Evolutionary conservation across 306 rosid species (phyloP).

Genomic region (Cicer yamashitae): DNA sequence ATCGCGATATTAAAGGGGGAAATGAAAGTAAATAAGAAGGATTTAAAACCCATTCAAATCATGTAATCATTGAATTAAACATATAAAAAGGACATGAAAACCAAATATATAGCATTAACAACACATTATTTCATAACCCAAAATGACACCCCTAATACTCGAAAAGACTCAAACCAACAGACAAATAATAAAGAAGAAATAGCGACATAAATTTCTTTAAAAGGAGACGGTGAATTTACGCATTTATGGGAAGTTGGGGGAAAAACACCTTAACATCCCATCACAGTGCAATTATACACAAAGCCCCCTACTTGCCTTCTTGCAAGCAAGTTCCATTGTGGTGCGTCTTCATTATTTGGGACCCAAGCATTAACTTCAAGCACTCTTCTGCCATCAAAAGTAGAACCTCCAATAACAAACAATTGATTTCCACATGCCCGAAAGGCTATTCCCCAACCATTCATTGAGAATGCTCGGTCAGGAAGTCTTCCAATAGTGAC

Average conservation of each 20-base stretch:
- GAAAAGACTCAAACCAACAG: no score
- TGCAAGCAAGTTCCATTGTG: constrained; percentile 65
- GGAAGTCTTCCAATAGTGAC: constrained; percentile 62
- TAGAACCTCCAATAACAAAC: constrained; percentile 67
- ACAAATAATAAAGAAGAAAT: no score
- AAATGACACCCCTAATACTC: no score
- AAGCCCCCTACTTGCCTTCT: constrained; percentile 53
- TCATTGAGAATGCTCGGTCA: constrained; percentile 47
- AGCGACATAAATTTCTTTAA: no score
- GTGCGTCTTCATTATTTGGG: constrained; percentile 53
- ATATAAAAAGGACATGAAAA: no score
- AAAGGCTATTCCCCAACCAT: constrained; percentile 81
- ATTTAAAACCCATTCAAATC: no score
- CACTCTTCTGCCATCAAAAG: constrained; percentile 27
- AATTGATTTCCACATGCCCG: constrained; percentile 69
- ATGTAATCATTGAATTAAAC: no score
- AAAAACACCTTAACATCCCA: constrained; percentile 69
- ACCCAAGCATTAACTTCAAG: constrained; percentile 63
- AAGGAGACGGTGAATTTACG: neutral
- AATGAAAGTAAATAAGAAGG: no score
- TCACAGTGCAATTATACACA: constrained; percentile 77
- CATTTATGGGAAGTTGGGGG: constrained; percentile 33
- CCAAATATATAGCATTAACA: no score
- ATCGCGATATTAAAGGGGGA: no score
- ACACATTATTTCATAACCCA: no score